Percentiles rank a stretch among this genome's conserved stretches.
Evolutionary conservation across 1,139 yeast species (phyloP).

Genomic region (Lodderomyces parapsilosis): DNA sequence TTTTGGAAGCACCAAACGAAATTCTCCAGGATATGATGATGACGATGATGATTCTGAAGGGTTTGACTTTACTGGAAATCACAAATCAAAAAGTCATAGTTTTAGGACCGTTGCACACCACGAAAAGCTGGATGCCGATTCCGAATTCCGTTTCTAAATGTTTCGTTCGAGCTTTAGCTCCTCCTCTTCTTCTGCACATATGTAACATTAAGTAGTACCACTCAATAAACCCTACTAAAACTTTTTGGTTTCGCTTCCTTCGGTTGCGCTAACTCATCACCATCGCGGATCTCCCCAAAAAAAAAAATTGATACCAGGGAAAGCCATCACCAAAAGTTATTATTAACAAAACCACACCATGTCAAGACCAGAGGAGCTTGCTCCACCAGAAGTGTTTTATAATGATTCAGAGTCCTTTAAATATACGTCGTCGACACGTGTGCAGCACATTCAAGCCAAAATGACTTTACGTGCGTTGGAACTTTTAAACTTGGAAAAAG

Average conservation of each 20-base stretch:
- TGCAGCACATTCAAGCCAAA: conserved; percentile 95
- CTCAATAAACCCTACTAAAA: too few species aligned
- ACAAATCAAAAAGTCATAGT: background rate
- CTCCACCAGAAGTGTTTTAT: conserved; percentile 96
- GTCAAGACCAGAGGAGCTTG: conserved; percentile 97
- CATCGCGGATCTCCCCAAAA: conserved; percentile 7
- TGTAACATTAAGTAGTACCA: too few species aligned
- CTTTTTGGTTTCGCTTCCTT: background rate
- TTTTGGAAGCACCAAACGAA: conserved; percentile 1
- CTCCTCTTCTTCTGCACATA: too few species aligned
- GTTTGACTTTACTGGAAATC: conserved; percentile 10
- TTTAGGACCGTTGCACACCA: conserved; percentile 12
- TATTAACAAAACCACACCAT: conserved; percentile 32
- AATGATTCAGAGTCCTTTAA: conserved; percentile 86
- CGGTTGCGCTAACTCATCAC: too few species aligned
- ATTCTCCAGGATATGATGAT: conserved; percentile 1
- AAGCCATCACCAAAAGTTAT: background rate
- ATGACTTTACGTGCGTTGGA: conserved; percentile 96
- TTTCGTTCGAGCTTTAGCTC: background rate
- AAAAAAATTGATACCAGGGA: too few species aligned
- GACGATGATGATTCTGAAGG: conserved; percentile 10
- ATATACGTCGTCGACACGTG: conserved; percentile 91
- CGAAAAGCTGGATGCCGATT: conserved; percentile 11
- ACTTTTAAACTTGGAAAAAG: conserved; percentile 65
- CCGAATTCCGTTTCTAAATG: conserved; percentile 13